These are phyloP conservation scores for Epichloe baconii DNA, from an alignment of 2,329 filamentous ascomycete genomes.

Conservation along the genomic window DNA sequence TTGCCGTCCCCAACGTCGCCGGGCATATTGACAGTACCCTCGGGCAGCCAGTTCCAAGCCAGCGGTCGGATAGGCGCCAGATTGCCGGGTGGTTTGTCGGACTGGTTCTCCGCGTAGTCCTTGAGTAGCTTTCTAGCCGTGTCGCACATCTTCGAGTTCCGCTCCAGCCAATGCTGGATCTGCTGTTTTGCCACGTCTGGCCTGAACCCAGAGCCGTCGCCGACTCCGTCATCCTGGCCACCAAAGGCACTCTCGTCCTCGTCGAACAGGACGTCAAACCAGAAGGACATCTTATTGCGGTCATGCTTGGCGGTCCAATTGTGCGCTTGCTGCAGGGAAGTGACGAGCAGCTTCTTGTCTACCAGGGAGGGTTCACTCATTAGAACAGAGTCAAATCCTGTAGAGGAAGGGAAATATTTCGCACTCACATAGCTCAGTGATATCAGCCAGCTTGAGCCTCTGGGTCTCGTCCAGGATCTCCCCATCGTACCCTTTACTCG, in stretches of 20 bases:
- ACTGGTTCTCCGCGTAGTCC: constrained; percentile 38
- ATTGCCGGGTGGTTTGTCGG: constrained; percentile 35
- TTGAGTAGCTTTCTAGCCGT: constrained; percentile 40
- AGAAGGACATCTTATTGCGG: constrained; percentile 57
- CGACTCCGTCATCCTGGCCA: constrained; percentile 37
- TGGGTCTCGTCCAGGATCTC: constrained; percentile 47
- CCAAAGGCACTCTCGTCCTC: constrained; percentile 36
- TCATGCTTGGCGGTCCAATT: constrained; percentile 60
- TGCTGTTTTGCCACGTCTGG: constrained; percentile 46
- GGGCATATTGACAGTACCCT: constrained; percentile 17
- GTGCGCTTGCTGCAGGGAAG: constrained; percentile 51
- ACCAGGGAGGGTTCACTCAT: constrained; percentile 2
- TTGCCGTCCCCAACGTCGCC: constrained; percentile 24
- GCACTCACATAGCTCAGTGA: constrained; percentile 48
- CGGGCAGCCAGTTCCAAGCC: constrained; percentile 43
- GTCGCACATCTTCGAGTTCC: constrained; percentile 46
- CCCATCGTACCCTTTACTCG: constrained; percentile 53
- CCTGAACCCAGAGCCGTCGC: constrained; percentile 39
- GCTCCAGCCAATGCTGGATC: constrained; percentile 48
- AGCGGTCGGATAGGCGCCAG: constrained; percentile 37
- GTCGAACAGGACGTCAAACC: constrained; percentile 53
- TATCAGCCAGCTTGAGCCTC: constrained; percentile 44
- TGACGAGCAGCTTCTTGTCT: constrained; percentile 56
- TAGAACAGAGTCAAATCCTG: background rate
- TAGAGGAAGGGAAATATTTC: background rate